Evolutionary conservation across 176 grass and related monocot genomes (phyloP).

Genomic region (Oryza glumipatula): DNA sequence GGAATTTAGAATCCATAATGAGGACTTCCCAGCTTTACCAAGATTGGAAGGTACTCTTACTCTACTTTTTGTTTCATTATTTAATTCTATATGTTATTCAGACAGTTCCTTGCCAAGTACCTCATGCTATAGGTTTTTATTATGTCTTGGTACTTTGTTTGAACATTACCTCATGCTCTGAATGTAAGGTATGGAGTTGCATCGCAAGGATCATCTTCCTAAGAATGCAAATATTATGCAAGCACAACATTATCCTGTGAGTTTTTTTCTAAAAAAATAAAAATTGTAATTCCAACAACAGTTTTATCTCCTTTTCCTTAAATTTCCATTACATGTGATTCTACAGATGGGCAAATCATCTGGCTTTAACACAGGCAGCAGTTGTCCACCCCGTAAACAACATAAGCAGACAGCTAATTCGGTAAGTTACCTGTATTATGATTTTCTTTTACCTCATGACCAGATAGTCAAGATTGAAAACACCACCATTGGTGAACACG

Average conservation of each 20-base stretch:
- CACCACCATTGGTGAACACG: constrained; percentile 44
- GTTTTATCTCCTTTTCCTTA: constrained; percentile 20
- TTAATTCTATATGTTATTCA: constrained; percentile 3
- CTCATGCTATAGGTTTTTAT: neutral
- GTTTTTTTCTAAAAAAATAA: constrained; percentile 38
- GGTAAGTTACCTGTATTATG: constrained; percentile 51
- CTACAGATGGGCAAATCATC: constrained; percentile 77
- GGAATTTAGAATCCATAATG: constrained; percentile 96
- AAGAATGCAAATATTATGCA: constrained; percentile 86
- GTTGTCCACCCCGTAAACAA: constrained; percentile 62
- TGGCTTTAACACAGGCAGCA: constrained; percentile 88
- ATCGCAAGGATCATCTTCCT: constrained; percentile 94
- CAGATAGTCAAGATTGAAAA: constrained; percentile 53
- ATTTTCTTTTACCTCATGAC: constrained; percentile 46
- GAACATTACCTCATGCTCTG: constrained; percentile 30
- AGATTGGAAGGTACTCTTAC: constrained; percentile 76
- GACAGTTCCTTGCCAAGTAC: constrained; percentile 6
- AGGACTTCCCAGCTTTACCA: constrained; percentile 97
- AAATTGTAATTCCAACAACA: neutral
- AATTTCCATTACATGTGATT: constrained; percentile 22
- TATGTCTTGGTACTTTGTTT: no score
- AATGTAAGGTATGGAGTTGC: constrained; percentile 83
- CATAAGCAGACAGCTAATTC: constrained; percentile 73
- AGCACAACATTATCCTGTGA: constrained; percentile 73
- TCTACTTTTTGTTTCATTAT: neutral